phyloP scores from a whole-genome alignment of 2,329 filamentous ascomycete species.

The Fusarium cyanostomum region DNA sequence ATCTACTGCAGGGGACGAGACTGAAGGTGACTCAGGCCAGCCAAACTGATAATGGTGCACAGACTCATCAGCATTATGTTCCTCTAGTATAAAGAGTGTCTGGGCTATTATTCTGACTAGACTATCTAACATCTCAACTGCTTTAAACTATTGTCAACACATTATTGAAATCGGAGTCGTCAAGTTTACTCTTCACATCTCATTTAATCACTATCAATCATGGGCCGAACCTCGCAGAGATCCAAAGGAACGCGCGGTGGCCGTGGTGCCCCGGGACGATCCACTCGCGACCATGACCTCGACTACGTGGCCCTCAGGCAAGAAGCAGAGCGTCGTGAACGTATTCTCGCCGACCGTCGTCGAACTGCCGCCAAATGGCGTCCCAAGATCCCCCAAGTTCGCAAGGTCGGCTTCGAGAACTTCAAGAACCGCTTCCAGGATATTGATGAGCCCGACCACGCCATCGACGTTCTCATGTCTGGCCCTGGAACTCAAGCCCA shows the following conservation, averaged over 20 bases:
- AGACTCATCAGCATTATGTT: too few relatives aligned
- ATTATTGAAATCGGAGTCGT: not conserved
- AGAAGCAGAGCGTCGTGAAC: conserved; percentile 50
- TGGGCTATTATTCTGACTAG: too few relatives aligned
- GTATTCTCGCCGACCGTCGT: conserved; percentile 48
- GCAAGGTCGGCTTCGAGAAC: conserved; percentile 54
- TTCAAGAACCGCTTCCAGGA: conserved; percentile 55
- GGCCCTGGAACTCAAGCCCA: conserved; percentile 49
- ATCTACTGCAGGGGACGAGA: not conserved
- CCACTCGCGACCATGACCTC: conserved; percentile 43
- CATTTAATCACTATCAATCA: conserved; percentile 1
- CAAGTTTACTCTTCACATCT: not conserved
- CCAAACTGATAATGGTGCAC: not conserved
- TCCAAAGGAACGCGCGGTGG: conserved; percentile 12
- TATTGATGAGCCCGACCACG: conserved; percentile 49
- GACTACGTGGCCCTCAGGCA: conserved; percentile 46
- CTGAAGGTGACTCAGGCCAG: conserved; percentile 27
- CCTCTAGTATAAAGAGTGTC: not conserved
- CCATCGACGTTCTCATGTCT: conserved; percentile 52
- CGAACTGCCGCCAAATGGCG: conserved; percentile 52
- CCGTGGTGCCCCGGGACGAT: conserved; percentile 13
- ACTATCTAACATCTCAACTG: too few relatives aligned
- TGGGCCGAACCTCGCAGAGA: conserved; percentile 29
- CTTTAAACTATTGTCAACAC: not conserved
- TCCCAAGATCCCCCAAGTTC: conserved; percentile 53